Evolutionary conservation across 176 grass and related monocot genomes (phyloP), one percentile per base, ranked within the genome.

Genomic region (Poa pratensis): DNA sequence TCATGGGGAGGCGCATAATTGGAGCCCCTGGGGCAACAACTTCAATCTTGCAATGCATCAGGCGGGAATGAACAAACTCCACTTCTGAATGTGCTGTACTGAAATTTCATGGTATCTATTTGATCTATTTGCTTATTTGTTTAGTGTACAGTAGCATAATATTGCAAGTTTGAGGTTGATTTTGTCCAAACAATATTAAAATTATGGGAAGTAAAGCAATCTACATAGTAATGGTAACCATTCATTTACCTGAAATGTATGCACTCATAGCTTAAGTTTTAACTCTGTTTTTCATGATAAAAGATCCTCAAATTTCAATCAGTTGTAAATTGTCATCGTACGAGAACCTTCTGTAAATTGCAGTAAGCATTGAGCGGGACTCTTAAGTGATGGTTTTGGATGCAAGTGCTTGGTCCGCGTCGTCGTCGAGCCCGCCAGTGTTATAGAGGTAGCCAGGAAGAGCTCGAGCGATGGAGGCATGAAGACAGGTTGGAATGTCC

Each of bases 21-120:
- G 35, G 20, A 78, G 86, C 3, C 84, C 39, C 69, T 85, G 64
- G 14, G 73, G 69, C 26, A 83, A 72, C 68, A 91, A 82, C 62
- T 92, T 94, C 81, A 90, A 76, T 80, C 85, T 97, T 15, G 76
- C 81, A 18, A 91, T 94, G 92, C 92, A 97, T 91, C 94, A 97
- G 90, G 92, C 42, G 86, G 86, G 87, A 32, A 90, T 71, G 78
- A 77, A 6, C 69, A 64, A 68, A 42, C 42, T 81, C 18, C 17
- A 46, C 34, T 60, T 60, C 42, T 73, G 79, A 79, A 86, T 86
- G 5, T 85, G 5, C 5, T 59, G 5, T 74, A 24, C 34, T 78
- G 34, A 69, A 40, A 7, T 22, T 23, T 77, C 45, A 40, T 83
- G 15, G 16, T 78, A 75, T 68, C 9, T 22, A 8, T 79, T 16